Evolutionary conservation across 768 basidiomycete species (phyloP), one percentile per base, ranked within the genome.

Genomic region (Macrolepiota dolichaula): DNA sequence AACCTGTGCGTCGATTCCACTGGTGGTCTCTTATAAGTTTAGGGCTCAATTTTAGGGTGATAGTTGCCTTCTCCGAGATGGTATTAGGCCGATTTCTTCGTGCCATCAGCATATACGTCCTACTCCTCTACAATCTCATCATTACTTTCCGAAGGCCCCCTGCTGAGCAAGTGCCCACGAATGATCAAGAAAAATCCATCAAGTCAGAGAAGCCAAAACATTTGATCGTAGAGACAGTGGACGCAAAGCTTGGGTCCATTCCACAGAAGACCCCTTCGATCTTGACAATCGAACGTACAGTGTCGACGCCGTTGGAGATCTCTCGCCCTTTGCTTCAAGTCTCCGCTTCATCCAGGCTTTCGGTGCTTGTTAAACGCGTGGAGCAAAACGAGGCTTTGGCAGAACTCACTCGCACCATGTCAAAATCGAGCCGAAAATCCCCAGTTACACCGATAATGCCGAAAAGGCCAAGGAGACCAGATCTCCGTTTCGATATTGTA

Each of bases 51-150:
- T 19, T 27, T 29, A 46, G 32, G 38, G 32, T 27, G 22, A 49
- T 24, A 91, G 89, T 87, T 69, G 73, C 77, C 56, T 90, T 91
- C 67, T 83, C 89, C 2, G 91, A 92, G 72, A 83, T 82, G 5
- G 77, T 78, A 10, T 73, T 88, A 1, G 91, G 90, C n/a, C 85
- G 87, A 50, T 83, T 91, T 65, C 75, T 83, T 59, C 81, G 85
- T 65, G 86, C 85, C 13, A 71, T 85, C 36, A 86, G 88, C 66
- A 65, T 86, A 24, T 92, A 86, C 67, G 77, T 85, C 46, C 71
- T 87, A 47, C 76, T 88, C 59, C 70, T 89, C n/a, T 83, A 80
- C 67, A 72, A 79, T 62, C 80, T 88, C 62, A 74, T 87, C 54
- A 66, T 72, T 36, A 72, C 79, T n/a, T 77, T 80, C 62, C 71